phyloP scores from a whole-genome alignment of 75 land plant species.

The Cupressus sempervirens region DNA sequence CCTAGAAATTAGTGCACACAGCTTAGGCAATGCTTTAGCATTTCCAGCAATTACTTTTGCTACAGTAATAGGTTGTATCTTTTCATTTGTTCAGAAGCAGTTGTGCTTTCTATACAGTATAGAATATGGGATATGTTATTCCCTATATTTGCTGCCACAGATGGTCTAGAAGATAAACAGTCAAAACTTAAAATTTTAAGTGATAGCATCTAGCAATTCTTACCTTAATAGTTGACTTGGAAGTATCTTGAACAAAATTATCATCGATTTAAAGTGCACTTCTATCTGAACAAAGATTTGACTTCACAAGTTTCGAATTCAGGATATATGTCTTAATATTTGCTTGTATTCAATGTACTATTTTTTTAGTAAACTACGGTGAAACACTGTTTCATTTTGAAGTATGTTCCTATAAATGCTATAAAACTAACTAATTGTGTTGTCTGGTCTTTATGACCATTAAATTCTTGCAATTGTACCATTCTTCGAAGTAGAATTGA shows the following conservation, averaged over 20 bases:
- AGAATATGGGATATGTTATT: neutral
- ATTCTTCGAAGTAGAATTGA: conserved; percentile 36
- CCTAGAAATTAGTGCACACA: neutral
- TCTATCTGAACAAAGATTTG: neutral
- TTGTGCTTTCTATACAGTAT: neutral
- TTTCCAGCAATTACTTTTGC: neutral
- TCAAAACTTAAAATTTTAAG: neutral
- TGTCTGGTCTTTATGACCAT: neutral
- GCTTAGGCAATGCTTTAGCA: neutral
- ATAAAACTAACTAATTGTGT: neutral
- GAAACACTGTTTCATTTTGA: neutral
- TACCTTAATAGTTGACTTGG: neutral
- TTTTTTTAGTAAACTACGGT: neutral
- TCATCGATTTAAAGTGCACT: neutral
- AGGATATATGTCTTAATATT: neutral
- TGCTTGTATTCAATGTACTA: neutral
- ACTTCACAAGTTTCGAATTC: neutral
- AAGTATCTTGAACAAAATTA: neutral
- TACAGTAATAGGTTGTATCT: neutral
- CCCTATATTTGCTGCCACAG: too few species aligned
- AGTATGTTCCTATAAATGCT: neutral
- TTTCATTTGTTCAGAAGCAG: neutral
- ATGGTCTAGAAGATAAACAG: neutral
- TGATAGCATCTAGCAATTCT: neutral
- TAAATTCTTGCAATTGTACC: neutral